A percentile compares a stretch with the other conserved stretches of the same genome.
Conservation (phyloP, 2,329 filamentous ascomycete genomes). For the Mycosphaerelloides madeirae region DNA sequence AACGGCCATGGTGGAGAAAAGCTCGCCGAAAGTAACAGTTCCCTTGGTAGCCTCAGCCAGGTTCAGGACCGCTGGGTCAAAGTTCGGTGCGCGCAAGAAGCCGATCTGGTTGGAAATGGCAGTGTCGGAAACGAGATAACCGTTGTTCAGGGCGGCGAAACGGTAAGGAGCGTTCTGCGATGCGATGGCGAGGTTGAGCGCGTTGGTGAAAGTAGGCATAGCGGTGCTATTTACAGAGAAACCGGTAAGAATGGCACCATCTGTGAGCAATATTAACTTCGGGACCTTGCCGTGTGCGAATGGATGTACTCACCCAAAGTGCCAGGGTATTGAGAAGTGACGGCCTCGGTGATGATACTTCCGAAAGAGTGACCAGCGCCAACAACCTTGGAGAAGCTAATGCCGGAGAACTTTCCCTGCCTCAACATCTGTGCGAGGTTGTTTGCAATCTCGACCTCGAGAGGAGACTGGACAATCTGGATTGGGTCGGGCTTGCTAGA, state of each 20-base stretch:
- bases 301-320: slow-evolving; percentile 17
- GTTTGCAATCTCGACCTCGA: slow-evolving; percentile 37
- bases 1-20: slow-evolving; percentile 23
- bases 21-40: slow-evolving; percentile 30
- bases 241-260: slow-evolving; percentile 38
- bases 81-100: slow-evolving; percentile 30
- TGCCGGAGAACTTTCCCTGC: slow-evolving; percentile 25
- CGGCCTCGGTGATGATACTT: slow-evolving; percentile 31
- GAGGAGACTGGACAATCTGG: slow-evolving; percentile 34
- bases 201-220: slow-evolving; percentile 21
- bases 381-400: slow-evolving; percentile 34
- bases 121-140: slow-evolving; percentile 27
- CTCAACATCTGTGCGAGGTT: slow-evolving; percentile 31
- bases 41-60: slow-evolving; percentile 28
- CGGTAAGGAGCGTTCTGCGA: slow-evolving; percentile 25
- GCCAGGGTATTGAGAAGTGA: slow-evolving; percentile 31
- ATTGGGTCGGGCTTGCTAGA: slow-evolving; percentile 38
- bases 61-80: slow-evolving; percentile 25
- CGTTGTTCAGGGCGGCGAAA: slow-evolving; percentile 26
- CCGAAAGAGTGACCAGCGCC: slow-evolving; percentile 40
- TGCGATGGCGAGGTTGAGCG: slow-evolving; percentile 29
- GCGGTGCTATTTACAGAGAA: slow-evolving; percentile 27
- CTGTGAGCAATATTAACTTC: slow-evolving; percentile 2
- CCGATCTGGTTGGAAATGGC: slow-evolving; percentile 26
- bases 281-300: neutral